Evolutionary conservation across 2,329 filamentous ascomycete genomes (phyloP), one percentile per base, ranked within the genome.

Genomic region (Fusarium nelsonii): DNA sequence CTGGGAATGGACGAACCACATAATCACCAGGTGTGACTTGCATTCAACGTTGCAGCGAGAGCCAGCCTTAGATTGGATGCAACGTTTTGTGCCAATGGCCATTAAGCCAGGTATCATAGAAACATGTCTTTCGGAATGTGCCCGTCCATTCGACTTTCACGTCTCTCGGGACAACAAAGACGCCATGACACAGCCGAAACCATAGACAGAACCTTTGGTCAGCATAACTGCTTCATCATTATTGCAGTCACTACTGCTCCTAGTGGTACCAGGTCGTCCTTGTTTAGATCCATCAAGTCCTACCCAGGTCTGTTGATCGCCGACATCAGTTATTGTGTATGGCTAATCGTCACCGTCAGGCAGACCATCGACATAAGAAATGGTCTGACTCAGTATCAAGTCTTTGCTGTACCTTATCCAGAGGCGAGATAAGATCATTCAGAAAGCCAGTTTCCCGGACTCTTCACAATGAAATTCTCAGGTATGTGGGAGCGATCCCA

Each of bases 21-120:
- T 36, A 45, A 45, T 46, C 56, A 53, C 60, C 53, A 60, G 45
- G 39, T 48, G 60, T 50, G 50, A 57, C 41, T 48, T 56, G 54
- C 36, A 51, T 23, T 43, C 45, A 63, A 40, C 65, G 50, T 57
- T 57, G 32, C 61, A 70, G 53, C 44, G 62, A 65, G 53, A 48
- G 55, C 33, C 44, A 61, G 41, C 59, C 53, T 60, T 57, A 57
- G 46, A 75, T 72, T 23, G 68, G 62, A 70, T 66, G 64, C 49
- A 60, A 72, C 36, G 36, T 57, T 51, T 20, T 69, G 62, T 53
- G 36, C 62, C 43, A 44, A 54, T 53, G 26, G 14, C 36, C 32
- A 34, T 33, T 20, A 37, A 30, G 53, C 36, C 34, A 65, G 30
- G 51, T 20, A n/a, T 34, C 46, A 52, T 33, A 41, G 34, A 50